These are phyloP conservation scores for Gracilariopsis chorda DNA, from an alignment of 23 red algal genomes.

Conservation along the genomic window DNA sequence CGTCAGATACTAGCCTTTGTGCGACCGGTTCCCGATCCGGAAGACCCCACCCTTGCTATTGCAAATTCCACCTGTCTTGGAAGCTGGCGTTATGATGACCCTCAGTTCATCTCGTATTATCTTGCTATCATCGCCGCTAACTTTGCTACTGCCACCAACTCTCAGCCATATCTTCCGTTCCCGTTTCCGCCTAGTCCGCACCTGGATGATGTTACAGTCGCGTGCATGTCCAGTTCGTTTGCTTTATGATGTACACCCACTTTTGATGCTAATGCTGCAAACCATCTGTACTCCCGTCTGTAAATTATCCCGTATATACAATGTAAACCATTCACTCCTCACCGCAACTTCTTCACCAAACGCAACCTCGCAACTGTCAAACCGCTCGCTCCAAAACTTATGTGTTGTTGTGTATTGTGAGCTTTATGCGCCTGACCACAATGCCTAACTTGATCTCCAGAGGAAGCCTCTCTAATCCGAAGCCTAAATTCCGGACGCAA, in stretches of 20 bases:
- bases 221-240: constrained; percentile 32
- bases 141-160: constrained; percentile 59
- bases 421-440: too few species aligned
- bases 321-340: not conserved
- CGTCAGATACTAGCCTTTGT: constrained; percentile 84
- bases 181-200: constrained; percentile 56
- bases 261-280: not conserved
- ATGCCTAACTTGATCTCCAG: too few species aligned
- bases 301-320: not conserved
- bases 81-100: constrained; percentile 66
- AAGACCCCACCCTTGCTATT: constrained; percentile 68
- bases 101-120: constrained; percentile 71
- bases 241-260: not conserved
- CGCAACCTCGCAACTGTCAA: too few species aligned
- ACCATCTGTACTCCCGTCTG: too few species aligned
- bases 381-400: too few species aligned
- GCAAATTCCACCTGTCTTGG: constrained; percentile 88
- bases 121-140: constrained; percentile 75
- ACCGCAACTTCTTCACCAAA: too few species aligned
- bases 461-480: too few species aligned
- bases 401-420: too few species aligned
- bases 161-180: constrained; percentile 38
- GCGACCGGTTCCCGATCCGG: constrained; percentile 42
- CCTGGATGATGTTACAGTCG: constrained; percentile 48
- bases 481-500: too few species aligned